Percentiles rank a stretch among this genome's conserved stretches.
Evolutionary conservation across 805 yeast genomes (phyloP).

Genomic region (Yamadazyma takamatsuzukensis): DNA sequence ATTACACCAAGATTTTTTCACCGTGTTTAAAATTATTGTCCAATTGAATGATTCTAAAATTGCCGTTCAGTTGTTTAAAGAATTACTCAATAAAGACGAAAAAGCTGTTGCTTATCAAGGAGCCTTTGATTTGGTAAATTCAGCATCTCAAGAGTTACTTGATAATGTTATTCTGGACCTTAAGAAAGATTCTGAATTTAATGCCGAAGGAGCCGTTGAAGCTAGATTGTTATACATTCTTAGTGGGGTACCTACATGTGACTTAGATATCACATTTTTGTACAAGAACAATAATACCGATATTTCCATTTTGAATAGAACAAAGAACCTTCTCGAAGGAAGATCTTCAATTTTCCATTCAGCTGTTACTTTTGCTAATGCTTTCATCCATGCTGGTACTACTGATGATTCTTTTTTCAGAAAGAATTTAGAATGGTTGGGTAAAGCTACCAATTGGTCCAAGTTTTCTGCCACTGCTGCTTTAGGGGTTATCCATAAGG

Average conservation of each 20-base stretch:
- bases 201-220: conserved; percentile 18
- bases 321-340: conserved; percentile 81
- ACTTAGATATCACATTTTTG: conserved; percentile 83
- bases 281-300: conserved; percentile 87
- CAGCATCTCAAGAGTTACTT: conserved; percentile 87
- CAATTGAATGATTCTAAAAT: conserved; percentile 75
- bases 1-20: conserved; percentile 75
- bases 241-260: conserved; percentile 92
- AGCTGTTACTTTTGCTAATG: conserved; percentile 92
- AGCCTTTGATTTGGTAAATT: conserved; percentile 88
- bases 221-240: conserved; percentile 63
- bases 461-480: conserved; percentile 98
- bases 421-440: conserved; percentile 90
- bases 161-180: conserved; percentile 48
- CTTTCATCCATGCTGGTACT: conserved; percentile 94
- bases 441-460: conserved; percentile 98
- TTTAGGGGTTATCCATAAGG: conserved; percentile 93
- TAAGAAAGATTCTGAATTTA: conserved; percentile 26
- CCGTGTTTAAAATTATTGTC: conserved; percentile 80
- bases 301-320: conserved; percentile 70
- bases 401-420: conserved; percentile 92
- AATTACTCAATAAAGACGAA: conserved; percentile 49
- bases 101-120: conserved; percentile 78
- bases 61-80: conserved; percentile 66
- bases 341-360: conserved; percentile 92